These are phyloP conservation scores for Mallotus repandus DNA, from an alignment of 441 rosid genomes.

Conservation along the genomic window DNA sequence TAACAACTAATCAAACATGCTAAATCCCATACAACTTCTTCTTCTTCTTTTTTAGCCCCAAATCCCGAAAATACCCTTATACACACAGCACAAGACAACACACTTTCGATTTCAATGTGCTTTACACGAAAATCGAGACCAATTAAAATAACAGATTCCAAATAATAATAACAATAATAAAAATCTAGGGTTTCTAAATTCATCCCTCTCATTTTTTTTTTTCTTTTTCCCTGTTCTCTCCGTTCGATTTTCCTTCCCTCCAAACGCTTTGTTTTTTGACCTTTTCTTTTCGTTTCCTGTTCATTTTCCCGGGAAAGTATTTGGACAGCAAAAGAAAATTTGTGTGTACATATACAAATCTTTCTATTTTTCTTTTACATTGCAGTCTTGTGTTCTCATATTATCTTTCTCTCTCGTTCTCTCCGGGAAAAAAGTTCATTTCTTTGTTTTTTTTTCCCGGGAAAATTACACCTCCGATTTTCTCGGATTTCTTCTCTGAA, in stretches of 20 bases:
- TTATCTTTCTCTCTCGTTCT: not conserved
- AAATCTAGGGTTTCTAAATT: conserved; percentile 33
- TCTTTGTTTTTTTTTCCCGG: conserved; percentile 26
- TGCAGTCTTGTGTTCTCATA: conserved; percentile 8
- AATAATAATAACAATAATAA: not conserved
- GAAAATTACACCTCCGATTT: conserved; percentile 21
- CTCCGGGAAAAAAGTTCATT: conserved; percentile 3
- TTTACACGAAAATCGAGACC: not conserved
- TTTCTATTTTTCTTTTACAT: not conserved
- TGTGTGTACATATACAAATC: not conserved
- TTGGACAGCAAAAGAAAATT: not conserved
- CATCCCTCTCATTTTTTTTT: not conserved
- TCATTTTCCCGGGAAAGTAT: not conserved
- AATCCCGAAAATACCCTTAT: not conserved
- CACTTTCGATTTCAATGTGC: no score
- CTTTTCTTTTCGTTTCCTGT: no score
- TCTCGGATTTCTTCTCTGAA: conserved; percentile 8
- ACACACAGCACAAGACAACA: no score
- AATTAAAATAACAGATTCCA: not conserved
- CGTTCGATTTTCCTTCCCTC: conserved; percentile 32
- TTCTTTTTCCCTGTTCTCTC: not conserved
- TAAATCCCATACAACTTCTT: no score
- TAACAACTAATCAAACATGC: not conserved
- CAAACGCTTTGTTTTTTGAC: conserved; percentile 27
- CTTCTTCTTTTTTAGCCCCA: no score